Evolutionary conservation across 2,329 filamentous ascomycete species (phyloP), one percentile per base, ranked within the genome.

Genomic region (Anisogramma anomala): DNA sequence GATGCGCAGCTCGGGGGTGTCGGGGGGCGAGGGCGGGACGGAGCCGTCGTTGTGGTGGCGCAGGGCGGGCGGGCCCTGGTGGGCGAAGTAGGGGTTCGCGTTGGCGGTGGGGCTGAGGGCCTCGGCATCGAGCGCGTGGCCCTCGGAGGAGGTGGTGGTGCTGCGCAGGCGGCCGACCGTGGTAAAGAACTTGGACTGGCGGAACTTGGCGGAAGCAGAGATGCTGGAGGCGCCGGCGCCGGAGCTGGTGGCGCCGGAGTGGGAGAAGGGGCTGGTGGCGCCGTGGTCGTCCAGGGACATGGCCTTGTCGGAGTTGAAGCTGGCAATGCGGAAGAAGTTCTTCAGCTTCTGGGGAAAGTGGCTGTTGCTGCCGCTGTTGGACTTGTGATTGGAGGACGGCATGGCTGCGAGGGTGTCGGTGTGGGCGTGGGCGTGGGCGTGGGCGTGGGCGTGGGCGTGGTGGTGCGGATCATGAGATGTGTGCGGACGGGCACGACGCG

Each of bases 1-100:
- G 41, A 83, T 70, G 63, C 83, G 84, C 50, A 89, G 68, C 47
- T 77, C 77, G 15, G 89, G 88, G 1, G 87, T 94, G 59, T 94
- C 87, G 33, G 89, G 86, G 22, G 91, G 89, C 47, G 88, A 94
- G 10, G 87, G 86, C 11, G 91, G 88, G 26, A 94, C 84, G 49
- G 87, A 95, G 55, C 82, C 84, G 52, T 91, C 86, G 61, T 96
- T 94, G 66, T 93, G 87, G 66, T 98, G 91, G 57, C 89, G 82
- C 53, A 96, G 69, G 49, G 85, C 84, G 3, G 91, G 91, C 53
- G 87, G 87, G 43, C 91, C 91, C 64, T 98, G 91, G 59, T 96
- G 91, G 51, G 80, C 84, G 62, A 96, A 98, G 65, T 98, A 98
- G 14, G 91, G 91, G 60, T 98, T 98, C 49, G 87, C 89, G 57